A percentile compares a stretch with the other conserved stretches of the same genome.
These are phyloP conservation scores for Nyssa sinensis DNA, from an alignment of 148 eudicot genomes.

Conservation along the genomic window DNA sequence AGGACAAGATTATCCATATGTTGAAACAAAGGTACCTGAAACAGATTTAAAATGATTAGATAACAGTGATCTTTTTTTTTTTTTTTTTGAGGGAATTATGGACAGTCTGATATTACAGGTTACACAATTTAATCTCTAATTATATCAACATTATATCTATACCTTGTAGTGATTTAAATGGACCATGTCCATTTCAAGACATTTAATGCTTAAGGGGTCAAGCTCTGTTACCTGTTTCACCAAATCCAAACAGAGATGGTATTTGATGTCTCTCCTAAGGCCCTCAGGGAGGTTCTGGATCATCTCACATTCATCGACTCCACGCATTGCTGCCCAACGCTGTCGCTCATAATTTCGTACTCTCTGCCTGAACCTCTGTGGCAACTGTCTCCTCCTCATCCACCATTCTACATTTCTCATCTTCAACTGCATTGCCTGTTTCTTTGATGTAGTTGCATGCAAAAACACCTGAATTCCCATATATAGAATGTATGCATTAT, in stretches of 20 bases:
- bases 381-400: conserved; percentile 83
- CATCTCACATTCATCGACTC: conserved; percentile 94
- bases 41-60: background rate
- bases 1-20: conserved; percentile 88
- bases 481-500: no score
- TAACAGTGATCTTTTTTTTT: no score
- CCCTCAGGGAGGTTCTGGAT: conserved; percentile 85
- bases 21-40: conserved; percentile 88
- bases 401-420: conserved; percentile 98
- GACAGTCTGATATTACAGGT: no score
- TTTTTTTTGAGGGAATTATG: no score
- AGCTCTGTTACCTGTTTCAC: conserved; percentile 61
- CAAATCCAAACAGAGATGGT: conserved; percentile 83
- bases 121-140: no score
- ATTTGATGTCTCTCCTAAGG: conserved; percentile 87
- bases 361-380: conserved; percentile 62
- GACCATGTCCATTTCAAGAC: no score
- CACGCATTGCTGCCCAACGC: conserved; percentile 97
- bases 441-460: conserved; percentile 90
- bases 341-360: conserved; percentile 88
- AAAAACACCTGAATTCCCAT: conserved; percentile 59
- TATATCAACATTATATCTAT: no score
- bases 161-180: background rate
- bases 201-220: background rate
- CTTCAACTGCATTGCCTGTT: conserved; percentile 87